Evolutionary conservation across 2,329 filamentous ascomycete species (phyloP).

Genomic region (Fusarium xylarioides): DNA sequence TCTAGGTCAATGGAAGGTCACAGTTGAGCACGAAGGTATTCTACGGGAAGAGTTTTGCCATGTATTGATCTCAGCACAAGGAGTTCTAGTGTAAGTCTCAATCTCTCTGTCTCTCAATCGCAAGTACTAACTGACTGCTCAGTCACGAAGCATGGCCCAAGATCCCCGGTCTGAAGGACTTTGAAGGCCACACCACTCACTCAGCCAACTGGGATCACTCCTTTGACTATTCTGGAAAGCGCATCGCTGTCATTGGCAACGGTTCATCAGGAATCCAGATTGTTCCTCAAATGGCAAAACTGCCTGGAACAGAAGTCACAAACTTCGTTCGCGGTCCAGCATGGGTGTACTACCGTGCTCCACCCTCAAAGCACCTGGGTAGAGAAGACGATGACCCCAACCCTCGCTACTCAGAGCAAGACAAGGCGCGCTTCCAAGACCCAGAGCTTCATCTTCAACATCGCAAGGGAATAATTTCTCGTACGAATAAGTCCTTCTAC

Average conservation of each 20-base stretch:
- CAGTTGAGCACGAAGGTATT: conserved; percentile 19
- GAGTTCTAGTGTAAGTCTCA: conserved; percentile 33
- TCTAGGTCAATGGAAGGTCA: conserved; percentile 35
- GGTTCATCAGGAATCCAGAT: conserved; percentile 37
- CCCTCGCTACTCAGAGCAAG: conserved; percentile 45
- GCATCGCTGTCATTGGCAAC: conserved; percentile 36
- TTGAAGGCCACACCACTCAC: conserved; percentile 33
- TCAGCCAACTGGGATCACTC: conserved; percentile 33
- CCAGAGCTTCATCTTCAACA: conserved; percentile 62
- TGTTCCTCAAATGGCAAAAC: conserved; percentile 38
- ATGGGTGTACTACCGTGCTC: conserved; percentile 49
- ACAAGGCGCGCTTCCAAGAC: conserved; percentile 60
- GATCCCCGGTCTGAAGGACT: conserved; percentile 28
- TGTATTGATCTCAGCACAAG: conserved; percentile 35
- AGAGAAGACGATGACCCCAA: conserved; percentile 44
- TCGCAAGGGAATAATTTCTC: conserved; percentile 49
- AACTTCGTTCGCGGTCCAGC: conserved; percentile 48
- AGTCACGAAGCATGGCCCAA: conserved; percentile 37
- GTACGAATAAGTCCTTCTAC: conserved; percentile 50
- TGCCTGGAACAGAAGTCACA: conserved; percentile 43
- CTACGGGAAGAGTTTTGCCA: conserved; percentile 34
- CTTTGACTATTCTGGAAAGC: conserved; percentile 34
- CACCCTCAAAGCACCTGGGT: conserved; percentile 44
- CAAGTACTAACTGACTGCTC: neutral
- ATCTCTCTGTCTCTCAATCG: accelerated